phyloP scores from a whole-genome alignment of 306 rosid species.

The Dicorynia guianensis region DNA sequence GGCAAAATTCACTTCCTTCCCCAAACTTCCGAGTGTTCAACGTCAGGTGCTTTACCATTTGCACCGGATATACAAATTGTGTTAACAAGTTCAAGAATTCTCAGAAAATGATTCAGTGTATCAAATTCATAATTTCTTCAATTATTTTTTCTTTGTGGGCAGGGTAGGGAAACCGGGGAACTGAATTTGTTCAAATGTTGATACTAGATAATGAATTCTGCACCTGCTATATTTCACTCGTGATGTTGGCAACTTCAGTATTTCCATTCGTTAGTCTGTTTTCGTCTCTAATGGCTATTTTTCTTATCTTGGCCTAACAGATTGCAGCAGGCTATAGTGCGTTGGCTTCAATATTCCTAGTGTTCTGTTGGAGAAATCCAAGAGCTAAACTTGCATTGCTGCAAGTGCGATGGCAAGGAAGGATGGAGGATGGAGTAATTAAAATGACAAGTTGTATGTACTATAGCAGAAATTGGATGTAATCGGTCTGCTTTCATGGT shows the following conservation, averaged over 20 bases:
- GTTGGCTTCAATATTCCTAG: constrained; percentile 23
- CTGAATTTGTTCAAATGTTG: constrained; percentile 14
- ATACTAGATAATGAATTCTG: constrained; percentile 22
- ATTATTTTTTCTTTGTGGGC: background rate
- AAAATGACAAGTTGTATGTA: constrained; percentile 32
- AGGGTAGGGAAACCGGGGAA: too few relatives aligned
- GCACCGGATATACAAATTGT: background rate
- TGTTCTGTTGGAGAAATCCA: background rate
- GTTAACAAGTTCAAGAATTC: background rate
- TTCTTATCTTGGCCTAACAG: constrained; percentile 30
- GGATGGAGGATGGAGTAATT: constrained; percentile 22
- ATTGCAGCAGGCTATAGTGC: constrained; percentile 29
- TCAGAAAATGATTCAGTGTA: constrained; percentile 24
- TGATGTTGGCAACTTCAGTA: constrained; percentile 12
- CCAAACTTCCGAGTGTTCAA: constrained; percentile 16
- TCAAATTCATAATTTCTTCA: constrained; percentile 21
- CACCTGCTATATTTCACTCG: constrained; percentile 1
- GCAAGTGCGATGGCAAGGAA: constrained; percentile 27
- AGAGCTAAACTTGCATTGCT: constrained; percentile 26
- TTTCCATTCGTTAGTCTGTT: constrained; percentile 21
- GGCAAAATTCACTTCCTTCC: background rate
- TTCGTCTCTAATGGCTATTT: constrained; percentile 28
- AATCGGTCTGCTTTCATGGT: constrained; percentile 62
- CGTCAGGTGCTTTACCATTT: background rate
- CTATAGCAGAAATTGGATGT: constrained; percentile 52